Evolutionary conservation across 371 early-diverging fungal species (phyloP).

Genomic region (Mucor saturninus): DNA sequence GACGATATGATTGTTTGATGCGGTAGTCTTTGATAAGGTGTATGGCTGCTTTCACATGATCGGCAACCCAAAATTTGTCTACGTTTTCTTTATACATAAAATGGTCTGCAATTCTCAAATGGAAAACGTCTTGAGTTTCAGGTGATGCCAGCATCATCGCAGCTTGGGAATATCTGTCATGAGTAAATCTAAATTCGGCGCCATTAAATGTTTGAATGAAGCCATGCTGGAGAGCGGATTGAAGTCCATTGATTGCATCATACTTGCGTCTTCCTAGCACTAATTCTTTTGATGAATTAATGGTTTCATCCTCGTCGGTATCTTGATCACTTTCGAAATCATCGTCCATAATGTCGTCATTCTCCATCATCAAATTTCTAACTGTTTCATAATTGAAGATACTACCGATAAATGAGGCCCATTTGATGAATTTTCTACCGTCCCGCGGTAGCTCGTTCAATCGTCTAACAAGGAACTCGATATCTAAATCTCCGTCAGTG

Average conservation of each 20-base stretch:
- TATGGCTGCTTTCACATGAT: conserved; percentile 81
- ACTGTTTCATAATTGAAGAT: conserved; percentile 51
- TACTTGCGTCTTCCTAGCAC: conserved; percentile 10
- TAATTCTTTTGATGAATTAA: not conserved
- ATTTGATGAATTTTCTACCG: conserved; percentile 51
- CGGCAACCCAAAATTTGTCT: conserved; percentile 61
- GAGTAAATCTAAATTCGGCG: conserved; percentile 51
- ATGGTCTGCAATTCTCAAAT: conserved; percentile 42
- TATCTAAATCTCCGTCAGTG: conserved; percentile 39
- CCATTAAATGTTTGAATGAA: conserved; percentile 47
- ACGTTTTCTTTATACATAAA: conserved; percentile 40
- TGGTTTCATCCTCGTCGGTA: conserved; percentile 23
- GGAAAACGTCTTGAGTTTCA: conserved; percentile 20
- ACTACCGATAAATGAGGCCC: conserved; percentile 57
- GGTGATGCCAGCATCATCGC: conserved; percentile 39
- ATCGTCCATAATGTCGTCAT: conserved; percentile 32
- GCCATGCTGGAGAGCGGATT: conserved; percentile 50
- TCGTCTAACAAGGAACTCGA: conserved; percentile 46
- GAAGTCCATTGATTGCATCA: conserved; percentile 53
- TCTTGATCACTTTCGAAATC: conserved; percentile 21
- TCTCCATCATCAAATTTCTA: conserved; percentile 45
- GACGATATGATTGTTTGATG: conserved; percentile 40
- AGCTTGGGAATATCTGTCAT: conserved; percentile 54
- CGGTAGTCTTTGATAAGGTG: conserved; percentile 74
- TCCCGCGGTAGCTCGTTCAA: conserved; percentile 51